Evolutionary conservation across 2,329 filamentous ascomycete genomes (phyloP).

Genomic region (Verticillium albo-atrum): DNA sequence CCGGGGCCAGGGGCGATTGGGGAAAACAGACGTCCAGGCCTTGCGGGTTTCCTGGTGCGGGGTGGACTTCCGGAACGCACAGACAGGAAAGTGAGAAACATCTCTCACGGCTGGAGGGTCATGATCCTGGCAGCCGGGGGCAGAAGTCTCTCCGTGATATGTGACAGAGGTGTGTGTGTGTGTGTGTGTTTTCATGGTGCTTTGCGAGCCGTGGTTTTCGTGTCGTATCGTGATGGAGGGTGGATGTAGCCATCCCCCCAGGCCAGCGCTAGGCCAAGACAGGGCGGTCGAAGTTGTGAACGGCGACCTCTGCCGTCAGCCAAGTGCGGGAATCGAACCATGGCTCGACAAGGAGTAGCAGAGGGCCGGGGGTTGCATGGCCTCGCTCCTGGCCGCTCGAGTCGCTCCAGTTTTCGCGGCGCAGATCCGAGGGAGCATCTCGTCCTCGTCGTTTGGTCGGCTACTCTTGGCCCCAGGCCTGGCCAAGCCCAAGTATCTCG

Average conservation of each 20-base stretch:
- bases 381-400: not conserved
- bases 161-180: not conserved
- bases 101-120: not conserved
- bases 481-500: conserved; percentile 5
- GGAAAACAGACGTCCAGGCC: not conserved
- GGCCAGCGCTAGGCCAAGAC: not conserved
- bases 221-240: not conserved
- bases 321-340: conserved; percentile 2
- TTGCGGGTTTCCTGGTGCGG: not conserved
- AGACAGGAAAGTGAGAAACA: not conserved
- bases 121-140: not conserved
- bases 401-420: not conserved
- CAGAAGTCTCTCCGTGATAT: not conserved
- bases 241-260: not conserved
- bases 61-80: conserved; percentile 3
- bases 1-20: not conserved
- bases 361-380: not conserved
- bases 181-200: too few species aligned
- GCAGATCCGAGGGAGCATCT: conserved; percentile 1
- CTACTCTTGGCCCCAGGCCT: not conserved
- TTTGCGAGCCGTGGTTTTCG: too few species aligned
- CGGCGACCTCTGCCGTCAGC: conserved; percentile 1
- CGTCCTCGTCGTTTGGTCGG: not conserved
- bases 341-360: not conserved
- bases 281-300: not conserved